Conservation (phyloP, 495 filamentous ascomycete species). For the Aspergillus nanangensis region DNA sequence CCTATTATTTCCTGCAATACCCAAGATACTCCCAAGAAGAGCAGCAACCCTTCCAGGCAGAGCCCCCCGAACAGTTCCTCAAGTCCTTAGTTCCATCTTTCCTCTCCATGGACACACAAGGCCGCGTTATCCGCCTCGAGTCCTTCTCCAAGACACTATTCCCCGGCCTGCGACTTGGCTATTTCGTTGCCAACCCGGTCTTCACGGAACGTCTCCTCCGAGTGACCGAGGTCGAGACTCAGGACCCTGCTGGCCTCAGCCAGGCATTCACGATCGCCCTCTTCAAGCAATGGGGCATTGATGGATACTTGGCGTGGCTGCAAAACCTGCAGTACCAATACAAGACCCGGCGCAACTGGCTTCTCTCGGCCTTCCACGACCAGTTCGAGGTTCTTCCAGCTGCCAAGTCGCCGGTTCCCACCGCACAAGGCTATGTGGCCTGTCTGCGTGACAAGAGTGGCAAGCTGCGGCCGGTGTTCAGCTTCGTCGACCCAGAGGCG, state of each 20-base stretch:
- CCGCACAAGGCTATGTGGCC: too few species aligned
- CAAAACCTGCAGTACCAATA: conserved; percentile 68
- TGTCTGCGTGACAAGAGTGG: too few species aligned
- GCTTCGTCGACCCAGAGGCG: too few species aligned
- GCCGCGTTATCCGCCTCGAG: conserved; percentile 54
- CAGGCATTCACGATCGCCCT: conserved; percentile 74
- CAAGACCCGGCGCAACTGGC: conserved; percentile 59
- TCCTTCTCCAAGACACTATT: conserved; percentile 55
- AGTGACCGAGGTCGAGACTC: conserved; percentile 64
- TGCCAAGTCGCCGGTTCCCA: too few species aligned
- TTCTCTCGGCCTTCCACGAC: too few species aligned
- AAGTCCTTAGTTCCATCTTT: conserved; percentile 44
- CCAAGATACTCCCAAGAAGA: conserved; percentile 54
- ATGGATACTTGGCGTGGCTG: conserved; percentile 74
- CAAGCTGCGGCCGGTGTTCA: too few species aligned
- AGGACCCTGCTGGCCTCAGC: conserved; percentile 69
- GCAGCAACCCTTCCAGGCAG: conserved; percentile 14
- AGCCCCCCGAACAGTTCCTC: too few species aligned
- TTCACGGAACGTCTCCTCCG: conserved; percentile 64
- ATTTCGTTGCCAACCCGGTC: conserved; percentile 58
- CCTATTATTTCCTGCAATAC: conserved; percentile 96
- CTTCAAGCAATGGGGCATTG: conserved; percentile 79
- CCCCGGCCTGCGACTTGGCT: conserved; percentile 48
- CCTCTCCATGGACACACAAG: conserved; percentile 48
- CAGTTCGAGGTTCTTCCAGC: too few species aligned